These are phyloP conservation scores for Pogostemon cablin DNA, from an alignment of 257 asterid genomes.

Conservation along the genomic window DNA sequence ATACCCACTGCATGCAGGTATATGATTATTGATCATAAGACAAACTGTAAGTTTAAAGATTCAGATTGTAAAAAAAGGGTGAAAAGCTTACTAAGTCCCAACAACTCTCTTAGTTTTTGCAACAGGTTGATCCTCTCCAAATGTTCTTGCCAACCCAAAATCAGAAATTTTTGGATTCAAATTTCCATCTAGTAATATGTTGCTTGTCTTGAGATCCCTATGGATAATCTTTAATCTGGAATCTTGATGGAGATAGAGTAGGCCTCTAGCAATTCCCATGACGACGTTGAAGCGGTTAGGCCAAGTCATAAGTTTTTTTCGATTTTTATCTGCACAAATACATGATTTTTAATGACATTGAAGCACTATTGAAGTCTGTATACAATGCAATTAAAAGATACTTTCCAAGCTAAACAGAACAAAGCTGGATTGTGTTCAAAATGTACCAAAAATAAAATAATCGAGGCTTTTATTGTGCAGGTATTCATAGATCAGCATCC, in stretches of 20 bases:
- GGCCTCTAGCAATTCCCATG: constrained; percentile 43
- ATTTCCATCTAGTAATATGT: constrained; percentile 39
- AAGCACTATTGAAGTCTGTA: background rate
- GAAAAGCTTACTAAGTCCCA: constrained; percentile 45
- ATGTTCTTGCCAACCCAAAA: constrained; percentile 47
- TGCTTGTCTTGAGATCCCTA: constrained; percentile 50
- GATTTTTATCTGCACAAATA: constrained; percentile 34
- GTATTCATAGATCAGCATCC: constrained; percentile 47
- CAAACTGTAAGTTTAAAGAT: background rate
- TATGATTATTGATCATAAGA: background rate
- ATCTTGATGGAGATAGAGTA: constrained; percentile 47
- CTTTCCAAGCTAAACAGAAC: background rate
- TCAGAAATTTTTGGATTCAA: constrained; percentile 48
- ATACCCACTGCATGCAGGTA: constrained; percentile 40
- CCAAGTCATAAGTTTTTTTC: constrained; percentile 35
- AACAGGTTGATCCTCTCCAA: constrained; percentile 32
- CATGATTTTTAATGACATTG: background rate
- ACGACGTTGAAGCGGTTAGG: constrained; percentile 38
- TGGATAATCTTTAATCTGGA: constrained; percentile 48
- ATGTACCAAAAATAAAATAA: constrained; percentile 21
- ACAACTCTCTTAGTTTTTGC: constrained; percentile 43
- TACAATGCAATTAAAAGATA: background rate
- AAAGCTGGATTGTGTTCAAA: background rate
- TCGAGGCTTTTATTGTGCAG: constrained; percentile 35
- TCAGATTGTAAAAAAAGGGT: background rate